phyloP scores from a whole-genome alignment of 225 moss, liverwort and hornwort species.

The Pleurozium schreberi region DNA sequence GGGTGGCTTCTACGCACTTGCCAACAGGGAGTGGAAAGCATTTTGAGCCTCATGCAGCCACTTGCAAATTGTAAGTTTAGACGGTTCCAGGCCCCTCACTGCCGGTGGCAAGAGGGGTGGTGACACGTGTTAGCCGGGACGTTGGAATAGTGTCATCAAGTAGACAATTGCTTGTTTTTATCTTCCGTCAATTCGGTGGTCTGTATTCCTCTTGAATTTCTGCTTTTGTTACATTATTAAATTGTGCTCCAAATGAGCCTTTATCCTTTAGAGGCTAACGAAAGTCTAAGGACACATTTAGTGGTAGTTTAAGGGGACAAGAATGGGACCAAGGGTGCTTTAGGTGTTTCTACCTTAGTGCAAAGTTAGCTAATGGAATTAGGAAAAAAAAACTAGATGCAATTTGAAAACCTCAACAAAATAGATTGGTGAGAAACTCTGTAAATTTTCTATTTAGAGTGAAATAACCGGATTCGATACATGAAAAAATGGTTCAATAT shows the following conservation, averaged over 20 bases:
- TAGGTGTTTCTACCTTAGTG: too few relatives aligned
- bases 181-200: neutral
- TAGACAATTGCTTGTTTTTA: neutral
- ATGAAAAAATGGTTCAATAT: too few relatives aligned
- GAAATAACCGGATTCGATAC: neutral
- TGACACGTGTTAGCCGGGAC: neutral
- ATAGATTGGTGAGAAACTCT: too few relatives aligned
- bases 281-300: too few relatives aligned
- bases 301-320: too few relatives aligned
- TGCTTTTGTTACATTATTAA: neutral
- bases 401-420: neutral
- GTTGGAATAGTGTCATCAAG: neutral
- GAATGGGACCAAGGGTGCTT: too few relatives aligned
- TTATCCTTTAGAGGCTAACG: too few relatives aligned
- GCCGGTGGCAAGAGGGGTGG: neutral
- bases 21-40: neutral
- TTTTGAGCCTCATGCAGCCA: neutral
- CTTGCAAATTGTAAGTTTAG: neutral
- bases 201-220: neutral
- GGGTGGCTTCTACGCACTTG: neutral
- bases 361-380: neutral
- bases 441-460: neutral
- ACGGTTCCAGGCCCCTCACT: neutral
- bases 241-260: too few relatives aligned
- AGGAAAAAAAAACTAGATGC: too few relatives aligned